Conservation (phyloP, 495 filamentous ascomycete genomes). For the Penicillium coffeae region DNA sequence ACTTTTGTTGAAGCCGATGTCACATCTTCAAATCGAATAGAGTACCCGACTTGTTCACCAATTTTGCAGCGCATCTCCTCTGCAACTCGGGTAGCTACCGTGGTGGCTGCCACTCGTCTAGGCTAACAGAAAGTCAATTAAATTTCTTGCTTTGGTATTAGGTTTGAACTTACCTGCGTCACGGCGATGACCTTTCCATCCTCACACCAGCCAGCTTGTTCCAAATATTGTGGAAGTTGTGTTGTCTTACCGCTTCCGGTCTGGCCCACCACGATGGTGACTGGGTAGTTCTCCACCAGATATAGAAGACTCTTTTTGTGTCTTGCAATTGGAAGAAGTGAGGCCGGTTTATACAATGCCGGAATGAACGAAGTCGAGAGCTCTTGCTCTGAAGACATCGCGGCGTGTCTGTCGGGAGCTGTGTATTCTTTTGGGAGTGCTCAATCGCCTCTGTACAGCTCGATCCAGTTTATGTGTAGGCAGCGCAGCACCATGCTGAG, state of each 20-base stretch:
- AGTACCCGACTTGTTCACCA: conserved; percentile 94
- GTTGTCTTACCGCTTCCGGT: conserved; percentile 92
- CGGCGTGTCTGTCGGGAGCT: no score
- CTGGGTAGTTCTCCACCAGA: conserved; percentile 69
- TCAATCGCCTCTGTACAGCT: no score
- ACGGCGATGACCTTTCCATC: conserved; percentile 80
- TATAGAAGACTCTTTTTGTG: conserved; percentile 72
- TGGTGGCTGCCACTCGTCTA: conserved; percentile 86
- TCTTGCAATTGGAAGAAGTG: conserved; percentile 72
- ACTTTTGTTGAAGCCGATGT: conserved; percentile 86
- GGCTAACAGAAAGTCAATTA: conserved; percentile 53
- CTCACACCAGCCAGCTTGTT: conserved; percentile 84
- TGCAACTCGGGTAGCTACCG: conserved; percentile 85
- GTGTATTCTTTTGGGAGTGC: no score
- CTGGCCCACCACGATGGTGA: conserved; percentile 82
- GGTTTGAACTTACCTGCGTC: conserved; percentile 67
- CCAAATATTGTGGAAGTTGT: conserved; percentile 82
- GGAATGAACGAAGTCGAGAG: conserved; percentile 66
- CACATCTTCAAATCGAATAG: conserved; percentile 92
- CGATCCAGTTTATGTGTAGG: no score
- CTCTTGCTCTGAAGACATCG: conserved; percentile 49
- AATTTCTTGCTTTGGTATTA: neutral
- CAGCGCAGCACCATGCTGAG: conserved; percentile 4
- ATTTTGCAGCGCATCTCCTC: conserved; percentile 89
- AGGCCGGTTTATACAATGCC: conserved; percentile 71